Evolutionary conservation across 768 basidiomycete species (phyloP).

Genomic region (Galerina sulciceps): DNA sequence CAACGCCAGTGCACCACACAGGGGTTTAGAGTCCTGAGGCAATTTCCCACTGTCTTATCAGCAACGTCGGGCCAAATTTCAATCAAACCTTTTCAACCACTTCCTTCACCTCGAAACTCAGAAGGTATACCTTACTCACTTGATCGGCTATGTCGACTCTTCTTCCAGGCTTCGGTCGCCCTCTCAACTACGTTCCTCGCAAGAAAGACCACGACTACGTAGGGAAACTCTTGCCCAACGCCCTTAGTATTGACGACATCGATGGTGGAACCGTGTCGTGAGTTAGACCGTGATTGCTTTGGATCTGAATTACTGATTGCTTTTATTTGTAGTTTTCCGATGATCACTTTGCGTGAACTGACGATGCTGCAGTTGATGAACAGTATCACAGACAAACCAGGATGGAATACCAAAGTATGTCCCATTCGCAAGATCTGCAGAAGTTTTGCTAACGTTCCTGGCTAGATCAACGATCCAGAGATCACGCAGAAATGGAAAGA

Average conservation of each 20-base stretch:
- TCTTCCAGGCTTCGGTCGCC: slow-evolving; percentile 32
- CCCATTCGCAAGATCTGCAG: neutral
- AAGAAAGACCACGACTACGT: slow-evolving; percentile 13
- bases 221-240: slow-evolving; percentile 19
- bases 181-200: slow-evolving; percentile 25
- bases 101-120: no score
- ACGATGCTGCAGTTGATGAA: slow-evolving; percentile 41
- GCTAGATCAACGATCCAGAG: slow-evolving; percentile 24
- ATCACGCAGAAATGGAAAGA: slow-evolving; percentile 30
- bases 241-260: slow-evolving; percentile 9
- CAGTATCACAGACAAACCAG: slow-evolving; percentile 34
- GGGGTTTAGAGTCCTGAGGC: no score
- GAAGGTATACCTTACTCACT: no score
- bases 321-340: slow-evolving; percentile 12
- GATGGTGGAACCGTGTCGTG: slow-evolving; percentile 3
- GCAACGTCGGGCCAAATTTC: no score
- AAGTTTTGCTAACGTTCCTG: neutral
- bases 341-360: slow-evolving; percentile 33
- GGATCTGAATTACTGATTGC: neutral
- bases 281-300: neutral
- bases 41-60: no score
- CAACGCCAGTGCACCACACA: no score
- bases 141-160: neutral
- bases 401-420: slow-evolving; percentile 36
- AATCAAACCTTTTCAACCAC: no score